Conservation (phyloP, 306 rosid genomes). For the Vigna angularis region DNA sequence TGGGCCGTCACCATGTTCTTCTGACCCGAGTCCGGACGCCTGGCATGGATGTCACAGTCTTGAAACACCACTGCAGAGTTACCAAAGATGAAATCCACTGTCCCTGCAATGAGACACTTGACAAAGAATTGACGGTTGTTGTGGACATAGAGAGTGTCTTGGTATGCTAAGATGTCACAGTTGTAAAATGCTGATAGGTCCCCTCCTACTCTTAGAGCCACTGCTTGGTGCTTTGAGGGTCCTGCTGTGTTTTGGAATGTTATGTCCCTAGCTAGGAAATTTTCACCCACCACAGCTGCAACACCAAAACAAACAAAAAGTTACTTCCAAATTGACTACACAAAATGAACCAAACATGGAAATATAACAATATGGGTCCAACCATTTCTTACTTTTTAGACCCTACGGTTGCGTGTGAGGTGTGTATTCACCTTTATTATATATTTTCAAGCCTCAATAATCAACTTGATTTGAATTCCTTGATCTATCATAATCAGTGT, state of each 20-base stretch:
- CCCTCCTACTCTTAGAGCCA: conserved; percentile 85
- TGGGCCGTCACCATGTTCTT: conserved; percentile 93
- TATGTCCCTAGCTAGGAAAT: conserved; percentile 73
- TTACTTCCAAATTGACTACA: neutral
- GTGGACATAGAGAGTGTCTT: conserved; percentile 94
- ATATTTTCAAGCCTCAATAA: no score
- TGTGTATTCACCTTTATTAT: neutral
- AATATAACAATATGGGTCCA: neutral
- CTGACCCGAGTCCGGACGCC: conserved; percentile 79
- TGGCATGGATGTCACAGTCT: conserved; percentile 80
- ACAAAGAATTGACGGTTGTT: conserved; percentile 82
- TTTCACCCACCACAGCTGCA: conserved; percentile 81
- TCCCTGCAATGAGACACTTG: conserved; percentile 64
- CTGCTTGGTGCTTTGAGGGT: conserved; percentile 91
- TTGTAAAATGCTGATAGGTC: conserved; percentile 89
- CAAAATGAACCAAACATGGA: neutral
- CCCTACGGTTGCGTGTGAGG: neutral
- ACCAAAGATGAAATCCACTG: conserved; percentile 93
- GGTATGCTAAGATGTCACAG: conserved; percentile 77
- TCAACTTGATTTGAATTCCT: no score
- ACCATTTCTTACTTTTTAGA: neutral
- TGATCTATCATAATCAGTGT: neutral
- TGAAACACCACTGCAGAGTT: conserved; percentile 79
- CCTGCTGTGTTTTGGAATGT: conserved; percentile 95
- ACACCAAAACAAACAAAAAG: neutral